Base-by-base conservation (phyloP, 2,329 filamentous ascomycete genomes). In the Exutisphaerella laricina region DNA sequence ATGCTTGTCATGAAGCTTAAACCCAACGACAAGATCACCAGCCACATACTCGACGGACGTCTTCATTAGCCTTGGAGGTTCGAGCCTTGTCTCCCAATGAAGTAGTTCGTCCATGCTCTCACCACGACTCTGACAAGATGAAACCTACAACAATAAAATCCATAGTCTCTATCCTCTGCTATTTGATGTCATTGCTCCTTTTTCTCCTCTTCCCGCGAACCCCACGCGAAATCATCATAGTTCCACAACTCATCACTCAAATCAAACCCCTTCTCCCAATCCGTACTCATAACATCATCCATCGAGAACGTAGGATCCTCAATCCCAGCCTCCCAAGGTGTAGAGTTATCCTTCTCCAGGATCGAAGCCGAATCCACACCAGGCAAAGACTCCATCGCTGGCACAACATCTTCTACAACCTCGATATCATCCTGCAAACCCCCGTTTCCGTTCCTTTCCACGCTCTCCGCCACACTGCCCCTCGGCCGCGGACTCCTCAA, bases 401-500 rank as follows among this genome's bases (percentile, higher is more conserved):
- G 38, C 20, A 18, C 41, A n/a, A 45, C 37, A 21, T 36, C 34
- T 25, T 31, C 28, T 3, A 31, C 28, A n/a, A 20, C 20, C 20
- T 13, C 33, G 23, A 21, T 23, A 17, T 13, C 3, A 4, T 14
- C 29, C 16, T 8, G 12, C 29, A 13, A 8, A 8, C 7, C 29
- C 8, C n/a, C 14, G 12, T 16, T 16, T 32, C 29, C 29, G 3
- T 41, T 45, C 7, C 17, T 33, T 35, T 43, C 49, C 7, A 43
- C 41, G 34, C 39, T 43, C 35, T 18, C 37, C 22, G n/a, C 41
- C 4, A 53, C 5, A 21, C 39, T 44, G 7, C 33, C 46, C 35
- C 20, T 34, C 9, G 54, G 53, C 34, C 45, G 23, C 31, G 51
- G 39, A 17, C 43, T 46, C 14, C 51, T 46, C 26, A 55, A 41